Evolutionary conservation across 169 alveolate genomes (phyloP), one percentile per base, ranked within the genome.

Genomic region (Miamiensis avidus): DNA sequence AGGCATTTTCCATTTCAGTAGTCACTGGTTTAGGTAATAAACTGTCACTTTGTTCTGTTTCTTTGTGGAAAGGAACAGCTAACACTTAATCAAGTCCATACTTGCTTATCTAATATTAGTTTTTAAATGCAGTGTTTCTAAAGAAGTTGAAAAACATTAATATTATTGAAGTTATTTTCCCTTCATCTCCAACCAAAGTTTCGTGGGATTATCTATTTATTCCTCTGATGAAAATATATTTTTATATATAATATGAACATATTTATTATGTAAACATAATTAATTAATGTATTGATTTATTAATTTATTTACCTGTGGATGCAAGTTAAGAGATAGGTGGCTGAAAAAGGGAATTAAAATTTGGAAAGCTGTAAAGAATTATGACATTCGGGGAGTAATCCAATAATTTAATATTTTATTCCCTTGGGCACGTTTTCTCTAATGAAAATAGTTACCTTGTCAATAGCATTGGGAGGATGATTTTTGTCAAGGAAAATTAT

Each of bases 391-490:
- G 96, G 94, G 30, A 85, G 81, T 30, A 89, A 77, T 28, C 91
- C 91, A 27, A 90, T 83, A 69, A 76, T 83, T 82, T 88, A 87
- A 4, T 88, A 82, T 64, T 82, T 78, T 0, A 85, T 65, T 73
- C 74, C 82, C 28, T 76, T 31, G 32, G 89, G 82, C 0, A 84
- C 30, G 78, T 78, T 89, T 81, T 89, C 82, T 32, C 85, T 74
- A 34, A 93, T 82, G 31, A 88, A 82, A 1, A 76, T 88, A 1
- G 89, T 74, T 11, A 93, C 79, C 69, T 88, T 88, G 64, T 78
- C 49, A n/a, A 93, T 77, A 0, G 94, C 95, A 79, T 86, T 89
- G 76, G 89, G 91, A 69, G 96, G 96, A 86, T 90, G 94, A 76
- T 93, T 93, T 88, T 93, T 93, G 86, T 93, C 96, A 73, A 93